These are phyloP conservation scores for Hyphodiscus hymeniophilus DNA, from an alignment of 495 filamentous ascomycete species.

Conservation along the genomic window DNA sequence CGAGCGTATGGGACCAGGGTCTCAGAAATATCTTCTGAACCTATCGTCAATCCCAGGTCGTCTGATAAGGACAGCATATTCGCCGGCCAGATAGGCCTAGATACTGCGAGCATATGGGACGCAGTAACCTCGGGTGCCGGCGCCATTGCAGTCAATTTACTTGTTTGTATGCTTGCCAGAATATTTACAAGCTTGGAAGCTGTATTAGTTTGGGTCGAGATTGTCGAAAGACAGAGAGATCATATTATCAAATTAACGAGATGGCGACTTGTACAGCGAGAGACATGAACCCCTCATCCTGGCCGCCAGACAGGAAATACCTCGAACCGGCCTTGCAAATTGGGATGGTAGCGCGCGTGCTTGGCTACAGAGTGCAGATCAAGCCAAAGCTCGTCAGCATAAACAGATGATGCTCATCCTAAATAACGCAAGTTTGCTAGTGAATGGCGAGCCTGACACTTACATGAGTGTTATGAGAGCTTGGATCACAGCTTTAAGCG, in stretches of 20 bases:
- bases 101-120: slow-evolving; percentile 27
- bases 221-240: not conserved
- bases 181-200: not conserved
- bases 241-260: not conserved
- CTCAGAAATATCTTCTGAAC: slow-evolving; percentile 18
- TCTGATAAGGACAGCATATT: slow-evolving; percentile 20
- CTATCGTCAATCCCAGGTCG: slow-evolving; percentile 9
- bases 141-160: slow-evolving; percentile 24
- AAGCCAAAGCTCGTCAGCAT: not conserved
- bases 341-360: not conserved
- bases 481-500: not conserved
- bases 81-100: slow-evolving; percentile 20
- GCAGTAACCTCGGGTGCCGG: slow-evolving; percentile 26
- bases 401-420: not conserved
- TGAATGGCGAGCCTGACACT: not conserved
- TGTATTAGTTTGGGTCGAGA: not conserved
- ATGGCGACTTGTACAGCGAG: not conserved
- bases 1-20: slow-evolving; percentile 22
- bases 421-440: not conserved
- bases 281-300: not conserved
- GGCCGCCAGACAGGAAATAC: not conserved
- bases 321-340: not conserved
- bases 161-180: slow-evolving; percentile 25
- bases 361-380: not conserved
- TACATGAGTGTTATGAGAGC: not conserved